Conservation (phyloP, 306 rosid species). For the Acacia crassicarpa region DNA sequence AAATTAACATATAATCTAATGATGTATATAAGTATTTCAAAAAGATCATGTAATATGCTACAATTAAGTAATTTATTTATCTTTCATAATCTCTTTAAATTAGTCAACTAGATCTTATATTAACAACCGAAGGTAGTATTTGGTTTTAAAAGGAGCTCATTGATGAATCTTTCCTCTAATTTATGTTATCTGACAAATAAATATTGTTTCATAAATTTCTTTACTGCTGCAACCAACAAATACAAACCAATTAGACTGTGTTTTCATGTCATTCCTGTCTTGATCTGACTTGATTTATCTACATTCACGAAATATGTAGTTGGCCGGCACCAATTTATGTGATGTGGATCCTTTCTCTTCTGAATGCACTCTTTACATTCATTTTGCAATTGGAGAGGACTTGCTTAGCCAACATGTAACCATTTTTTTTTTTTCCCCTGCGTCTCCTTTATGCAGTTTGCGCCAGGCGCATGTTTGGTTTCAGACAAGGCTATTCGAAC, state of each 20-base stretch:
- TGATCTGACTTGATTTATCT: neutral
- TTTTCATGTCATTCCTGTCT: neutral
- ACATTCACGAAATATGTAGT: neutral
- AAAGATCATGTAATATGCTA: no score
- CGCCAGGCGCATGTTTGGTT: constrained; percentile 76
- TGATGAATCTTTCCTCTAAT: neutral
- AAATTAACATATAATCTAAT: no score
- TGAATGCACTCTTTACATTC: neutral
- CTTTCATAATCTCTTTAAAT: no score
- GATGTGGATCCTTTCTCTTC: neutral
- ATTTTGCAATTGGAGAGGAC: neutral
- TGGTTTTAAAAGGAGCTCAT: neutral
- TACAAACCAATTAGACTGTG: neutral
- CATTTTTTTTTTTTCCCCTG: neutral
- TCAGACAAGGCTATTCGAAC: constrained; percentile 34
- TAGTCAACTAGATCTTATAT: no score
- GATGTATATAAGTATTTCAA: no score
- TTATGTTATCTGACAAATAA: neutral
- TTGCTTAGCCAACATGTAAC: neutral
- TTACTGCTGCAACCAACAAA: neutral
- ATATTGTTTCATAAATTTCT: neutral
- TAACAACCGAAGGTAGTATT: no score
- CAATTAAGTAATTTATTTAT: no score
- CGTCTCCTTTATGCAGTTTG: constrained; percentile 38
- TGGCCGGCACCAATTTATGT: neutral